These are phyloP conservation scores for Aspergillus tubingensis DNA, from an alignment of 2,329 filamentous ascomycete genomes.

Conservation along the genomic window DNA sequence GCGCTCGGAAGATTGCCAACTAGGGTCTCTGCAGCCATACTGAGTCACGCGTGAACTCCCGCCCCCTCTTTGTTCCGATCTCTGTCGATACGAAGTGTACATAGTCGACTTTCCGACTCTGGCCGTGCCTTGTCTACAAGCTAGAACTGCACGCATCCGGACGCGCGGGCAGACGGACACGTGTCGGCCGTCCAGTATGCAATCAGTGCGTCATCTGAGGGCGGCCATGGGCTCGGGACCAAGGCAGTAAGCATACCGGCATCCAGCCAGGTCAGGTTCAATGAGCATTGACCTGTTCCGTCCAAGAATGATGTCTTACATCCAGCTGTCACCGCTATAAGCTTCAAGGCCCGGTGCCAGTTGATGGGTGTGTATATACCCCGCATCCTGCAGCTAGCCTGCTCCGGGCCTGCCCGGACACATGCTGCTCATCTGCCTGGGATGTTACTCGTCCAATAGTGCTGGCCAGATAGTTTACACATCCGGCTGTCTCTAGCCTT, in stretches of 20 bases:
- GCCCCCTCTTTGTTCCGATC: background rate
- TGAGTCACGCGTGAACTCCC: background rate
- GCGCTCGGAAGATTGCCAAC: background rate
- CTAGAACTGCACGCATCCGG: background rate
- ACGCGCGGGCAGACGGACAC: background rate
- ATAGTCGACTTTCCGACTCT: background rate
- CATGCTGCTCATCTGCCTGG: background rate
- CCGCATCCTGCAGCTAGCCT: conserved; percentile 2
- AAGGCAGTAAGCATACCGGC: background rate
- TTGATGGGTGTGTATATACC: conserved; percentile 2
- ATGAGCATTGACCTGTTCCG: background rate
- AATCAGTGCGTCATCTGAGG: conserved; percentile 8
- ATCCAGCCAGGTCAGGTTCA: background rate
- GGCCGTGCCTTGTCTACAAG: background rate
- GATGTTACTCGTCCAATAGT: background rate
- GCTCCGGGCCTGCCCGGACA: background rate
- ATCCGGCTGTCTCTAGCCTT: background rate
- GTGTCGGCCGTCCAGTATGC: conserved; percentile 3
- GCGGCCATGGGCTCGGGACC: background rate
- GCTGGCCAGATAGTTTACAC: background rate
- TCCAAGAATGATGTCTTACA: background rate
- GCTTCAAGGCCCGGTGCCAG: conserved; percentile 3
- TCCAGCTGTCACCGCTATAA: conserved; percentile 4
- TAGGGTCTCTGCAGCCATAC: background rate
- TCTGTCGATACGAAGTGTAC: background rate